Evolutionary conservation across 768 basidiomycete species (phyloP), one percentile per base, ranked within the genome.

Genomic region (Auricularia auricula-judae): DNA sequence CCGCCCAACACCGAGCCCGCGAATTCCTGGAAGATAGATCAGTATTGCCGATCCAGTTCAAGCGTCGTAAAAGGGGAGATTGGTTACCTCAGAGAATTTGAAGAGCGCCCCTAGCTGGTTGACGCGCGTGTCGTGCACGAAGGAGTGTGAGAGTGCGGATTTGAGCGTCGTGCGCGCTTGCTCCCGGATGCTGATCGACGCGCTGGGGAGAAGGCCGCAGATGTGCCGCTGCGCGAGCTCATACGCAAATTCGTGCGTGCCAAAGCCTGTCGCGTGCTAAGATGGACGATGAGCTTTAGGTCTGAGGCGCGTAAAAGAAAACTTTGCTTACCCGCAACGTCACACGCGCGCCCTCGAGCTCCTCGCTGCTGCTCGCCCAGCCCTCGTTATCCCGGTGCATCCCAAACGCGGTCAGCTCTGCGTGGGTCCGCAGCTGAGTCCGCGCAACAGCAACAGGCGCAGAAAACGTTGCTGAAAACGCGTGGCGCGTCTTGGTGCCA

Each of bases 131-230:
- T 98, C 92, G 16, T 82, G 76, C 2, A 82, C 77, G 74, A 84
- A 92, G 0, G 84, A 84, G 70, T 98, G 91, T 12, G 86, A 87
- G 1, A 98, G 54, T 0, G 93, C 83, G 0, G 93, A 93, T 75
- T 98, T 98, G 66, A 85, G 72, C 0, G 86, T 83, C 29, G 85
- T 83, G 0, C 93, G 91, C 0, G 95, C 93, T 1, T 88, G 81
- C 71, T 90, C 84, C 36, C 97, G 86, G 63, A 96, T 89, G 65
- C 93, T 90, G 51, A 95, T 78, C 2, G 91, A 93, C 33, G 94
- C 96, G 1, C 83, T 80, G 1, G 91, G 84, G 7, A 81, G 76
- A 35, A 98, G 79, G 53, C 81, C 79, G 4, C 86, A 81, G 23
- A 98, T 81, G 64, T 91, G 86, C 58, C 97, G 79, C 63, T 90